phyloP scores from a whole-genome alignment of 768 basidiomycete genomes.

The Serendipita indica region DNA sequence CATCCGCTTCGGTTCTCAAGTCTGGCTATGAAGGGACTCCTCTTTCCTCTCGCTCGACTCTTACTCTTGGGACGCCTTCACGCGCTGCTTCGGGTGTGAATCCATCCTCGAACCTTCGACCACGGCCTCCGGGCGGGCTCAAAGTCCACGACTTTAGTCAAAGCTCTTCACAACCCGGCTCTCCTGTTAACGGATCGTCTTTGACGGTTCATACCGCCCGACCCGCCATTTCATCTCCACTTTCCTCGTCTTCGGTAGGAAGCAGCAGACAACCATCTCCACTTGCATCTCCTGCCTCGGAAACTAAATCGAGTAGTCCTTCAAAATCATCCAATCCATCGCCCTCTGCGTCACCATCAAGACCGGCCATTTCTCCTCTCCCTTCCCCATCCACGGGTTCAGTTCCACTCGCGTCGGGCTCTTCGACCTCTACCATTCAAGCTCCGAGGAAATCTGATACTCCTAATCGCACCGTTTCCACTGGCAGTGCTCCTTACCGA shows the following conservation, averaged over 20 bases:
- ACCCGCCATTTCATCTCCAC: background rate
- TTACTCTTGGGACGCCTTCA: background rate
- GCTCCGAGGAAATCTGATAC: background rate
- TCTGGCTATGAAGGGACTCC: background rate
- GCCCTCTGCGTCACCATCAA: background rate
- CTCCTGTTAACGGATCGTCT: background rate
- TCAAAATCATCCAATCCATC: background rate
- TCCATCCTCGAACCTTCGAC: background rate
- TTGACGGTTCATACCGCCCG: background rate
- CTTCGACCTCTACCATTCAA: background rate
- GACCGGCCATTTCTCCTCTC: background rate
- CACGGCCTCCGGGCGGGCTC: slow-evolving; percentile 1
- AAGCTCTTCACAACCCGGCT: background rate
- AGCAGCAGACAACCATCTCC: background rate
- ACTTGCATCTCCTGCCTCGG: background rate
- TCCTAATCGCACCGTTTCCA: background rate
- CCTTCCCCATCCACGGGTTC: background rate
- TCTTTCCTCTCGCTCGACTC: slow-evolving; percentile 3
- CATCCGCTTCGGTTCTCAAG: background rate
- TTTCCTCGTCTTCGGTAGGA: slow-evolving; percentile 1
- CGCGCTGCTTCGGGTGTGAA: background rate
- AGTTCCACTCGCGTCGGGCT: background rate
- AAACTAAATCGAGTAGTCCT: background rate
- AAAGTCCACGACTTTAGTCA: background rate
- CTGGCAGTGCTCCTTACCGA: slow-evolving; percentile 48